Conservation (phyloP, 495 filamentous ascomycete species). For the Penicillium subrubescens region DNA sequence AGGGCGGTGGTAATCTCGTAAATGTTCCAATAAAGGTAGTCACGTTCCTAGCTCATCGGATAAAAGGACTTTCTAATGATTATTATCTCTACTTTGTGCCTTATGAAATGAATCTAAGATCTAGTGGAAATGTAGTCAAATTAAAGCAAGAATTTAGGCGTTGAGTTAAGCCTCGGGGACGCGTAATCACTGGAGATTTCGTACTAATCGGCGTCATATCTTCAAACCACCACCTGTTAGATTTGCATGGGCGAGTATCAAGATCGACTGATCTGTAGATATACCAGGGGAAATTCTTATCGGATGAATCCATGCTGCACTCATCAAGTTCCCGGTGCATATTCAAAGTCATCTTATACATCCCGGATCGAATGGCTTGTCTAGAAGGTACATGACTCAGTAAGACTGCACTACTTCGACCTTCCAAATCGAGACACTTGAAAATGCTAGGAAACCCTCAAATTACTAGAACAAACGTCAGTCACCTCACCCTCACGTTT, state of each 20-base stretch:
- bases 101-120: background rate
- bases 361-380: background rate
- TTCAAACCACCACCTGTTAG: background rate
- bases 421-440: background rate
- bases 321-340: background rate
- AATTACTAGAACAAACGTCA: background rate
- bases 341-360: background rate
- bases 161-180: conserved; percentile 1
- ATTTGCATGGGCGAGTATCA: background rate
- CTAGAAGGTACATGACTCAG: background rate
- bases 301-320: background rate
- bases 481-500: background rate
- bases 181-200: conserved; percentile 5
- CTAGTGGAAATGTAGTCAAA: background rate
- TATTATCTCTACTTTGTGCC: too few species aligned
- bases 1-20: background rate
- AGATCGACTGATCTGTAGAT: background rate
- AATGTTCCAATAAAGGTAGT: too few species aligned
- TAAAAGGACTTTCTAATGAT: too few species aligned
- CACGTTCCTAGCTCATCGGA: too few species aligned
- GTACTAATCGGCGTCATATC: background rate
- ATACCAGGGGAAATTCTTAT: background rate
- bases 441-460: background rate
- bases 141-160: background rate
- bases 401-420: background rate